Evolutionary conservation across 208 protist genomes (phyloP).

Genomic region (Strigomonas culicis): DNA sequence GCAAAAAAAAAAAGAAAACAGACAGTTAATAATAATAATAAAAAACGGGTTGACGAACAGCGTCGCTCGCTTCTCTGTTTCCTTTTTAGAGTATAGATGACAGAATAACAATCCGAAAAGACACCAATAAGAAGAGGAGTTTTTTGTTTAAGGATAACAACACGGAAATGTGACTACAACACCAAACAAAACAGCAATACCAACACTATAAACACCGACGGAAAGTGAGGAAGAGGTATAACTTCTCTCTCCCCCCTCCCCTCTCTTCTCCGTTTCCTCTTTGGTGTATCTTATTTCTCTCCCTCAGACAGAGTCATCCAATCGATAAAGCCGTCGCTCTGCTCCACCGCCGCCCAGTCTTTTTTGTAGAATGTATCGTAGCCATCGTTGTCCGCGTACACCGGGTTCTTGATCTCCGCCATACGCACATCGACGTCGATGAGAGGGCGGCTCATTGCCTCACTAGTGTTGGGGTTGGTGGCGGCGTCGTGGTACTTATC

Average conservation of each 20-base stretch:
- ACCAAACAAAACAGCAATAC: neutral
- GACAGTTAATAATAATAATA: neutral
- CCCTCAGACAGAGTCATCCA: constrained; percentile 25
- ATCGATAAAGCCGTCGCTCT: constrained; percentile 56
- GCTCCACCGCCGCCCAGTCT: constrained; percentile 60
- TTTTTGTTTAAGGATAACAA: neutral
- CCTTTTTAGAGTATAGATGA: constrained; percentile 13
- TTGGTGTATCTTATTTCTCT: constrained; percentile 2
- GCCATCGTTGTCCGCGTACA: constrained; percentile 52
- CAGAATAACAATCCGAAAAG: neutral
- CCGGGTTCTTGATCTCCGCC: too few relatives aligned
- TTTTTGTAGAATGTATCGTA: constrained; percentile 64
- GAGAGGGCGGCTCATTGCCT: neutral
- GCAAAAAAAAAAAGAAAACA: constrained; percentile 15
- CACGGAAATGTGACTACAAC: neutral
- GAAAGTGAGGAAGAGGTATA: neutral
- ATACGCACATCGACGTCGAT: constrained; percentile 43
- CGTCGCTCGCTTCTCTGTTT: neutral
- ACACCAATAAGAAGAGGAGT: neutral
- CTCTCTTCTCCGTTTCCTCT: neutral
- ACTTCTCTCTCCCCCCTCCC: neutral
- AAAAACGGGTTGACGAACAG: neutral
- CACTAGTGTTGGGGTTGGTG: neutral
- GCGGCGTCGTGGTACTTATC: constrained; percentile 74
- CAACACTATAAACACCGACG: neutral